A percentile compares a stretch with the other conserved stretches of the same genome.
Conservation (phyloP, 192 early-diverging fungal species). For the Gryganskiella cystojenkinii region DNA sequence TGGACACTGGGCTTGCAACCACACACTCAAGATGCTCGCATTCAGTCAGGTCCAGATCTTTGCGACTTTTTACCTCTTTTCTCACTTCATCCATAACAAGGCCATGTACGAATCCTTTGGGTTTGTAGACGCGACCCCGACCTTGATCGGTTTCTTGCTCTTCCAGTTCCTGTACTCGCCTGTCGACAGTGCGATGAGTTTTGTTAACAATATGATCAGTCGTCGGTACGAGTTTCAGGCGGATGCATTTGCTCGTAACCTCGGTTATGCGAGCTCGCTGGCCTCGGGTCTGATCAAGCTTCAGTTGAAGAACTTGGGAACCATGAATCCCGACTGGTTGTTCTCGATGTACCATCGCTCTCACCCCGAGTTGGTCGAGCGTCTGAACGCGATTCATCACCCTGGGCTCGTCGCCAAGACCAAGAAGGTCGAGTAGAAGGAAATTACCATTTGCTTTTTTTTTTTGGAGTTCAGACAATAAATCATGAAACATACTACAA, state of each 20-base stretch:
- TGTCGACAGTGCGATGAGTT: conserved; percentile 77
- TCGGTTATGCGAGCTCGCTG: conserved; percentile 81
- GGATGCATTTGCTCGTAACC: conserved; percentile 87
- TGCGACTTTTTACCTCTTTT: conserved; percentile 79
- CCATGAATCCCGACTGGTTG: conserved; percentile 86
- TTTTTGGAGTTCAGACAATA: too few species aligned
- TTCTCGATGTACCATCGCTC: conserved; percentile 94
- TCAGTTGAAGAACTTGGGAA: conserved; percentile 88
- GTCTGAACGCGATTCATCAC: conserved; percentile 68
- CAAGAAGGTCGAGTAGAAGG: conserved; percentile 28
- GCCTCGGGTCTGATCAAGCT: conserved; percentile 88
- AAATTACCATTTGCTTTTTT: too few species aligned
- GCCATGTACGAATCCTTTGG: conserved; percentile 91
- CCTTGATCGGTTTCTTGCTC: conserved; percentile 90
- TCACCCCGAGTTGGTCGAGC: conserved; percentile 92
- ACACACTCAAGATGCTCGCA: conserved; percentile 80
- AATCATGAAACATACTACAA: too few species aligned
- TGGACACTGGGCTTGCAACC: conserved; percentile 93
- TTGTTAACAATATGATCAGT: conserved; percentile 83
- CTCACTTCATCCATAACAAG: conserved; percentile 76
- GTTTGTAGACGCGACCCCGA: conserved; percentile 73
- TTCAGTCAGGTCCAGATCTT: conserved; percentile 84
- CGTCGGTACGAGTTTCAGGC: conserved; percentile 94
- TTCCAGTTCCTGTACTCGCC: conserved; percentile 91
- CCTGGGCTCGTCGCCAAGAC: conserved; percentile 16